phyloP scores from a whole-genome alignment of 2,329 filamentous ascomycete species.

The Trichoderma hamatum region DNA sequence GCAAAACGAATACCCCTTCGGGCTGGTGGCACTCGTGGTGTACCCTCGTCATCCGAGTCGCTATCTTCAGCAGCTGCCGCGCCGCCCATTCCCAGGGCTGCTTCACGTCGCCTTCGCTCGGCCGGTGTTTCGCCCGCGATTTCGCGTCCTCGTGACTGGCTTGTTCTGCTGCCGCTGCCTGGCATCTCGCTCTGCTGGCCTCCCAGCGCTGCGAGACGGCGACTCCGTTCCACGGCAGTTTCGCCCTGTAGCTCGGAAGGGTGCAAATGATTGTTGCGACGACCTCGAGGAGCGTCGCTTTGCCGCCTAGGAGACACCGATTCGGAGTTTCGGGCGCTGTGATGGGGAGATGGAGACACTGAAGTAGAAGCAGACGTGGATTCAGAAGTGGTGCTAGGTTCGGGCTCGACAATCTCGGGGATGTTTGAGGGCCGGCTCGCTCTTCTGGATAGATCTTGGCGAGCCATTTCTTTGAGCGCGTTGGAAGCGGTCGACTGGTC shows the following conservation, averaged over 20 bases:
- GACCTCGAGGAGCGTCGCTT: constrained; percentile 25
- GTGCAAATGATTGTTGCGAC: not conserved
- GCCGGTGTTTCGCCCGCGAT: constrained; percentile 69
- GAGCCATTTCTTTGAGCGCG: constrained; percentile 54
- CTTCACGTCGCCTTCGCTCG: constrained; percentile 72
- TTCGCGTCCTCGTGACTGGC: not conserved
- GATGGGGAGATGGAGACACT: constrained; percentile 13
- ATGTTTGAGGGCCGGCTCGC: constrained; percentile 19
- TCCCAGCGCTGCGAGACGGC: constrained; percentile 60
- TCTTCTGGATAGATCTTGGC: constrained; percentile 40
- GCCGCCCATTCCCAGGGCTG: constrained; percentile 66
- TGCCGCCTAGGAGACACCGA: constrained; percentile 31
- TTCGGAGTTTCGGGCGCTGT: constrained; percentile 25
- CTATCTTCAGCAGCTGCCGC: constrained; percentile 52
- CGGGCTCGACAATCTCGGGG: constrained; percentile 33
- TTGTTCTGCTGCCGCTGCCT: constrained; percentile 22
- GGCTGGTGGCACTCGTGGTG: constrained; percentile 53
- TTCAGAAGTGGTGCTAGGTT: constrained; percentile 30
- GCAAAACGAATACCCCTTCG: constrained; percentile 65
- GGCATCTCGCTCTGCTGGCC: constrained; percentile 47
- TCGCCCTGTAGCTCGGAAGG: constrained; percentile 50
- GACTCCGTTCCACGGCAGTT: constrained; percentile 69
- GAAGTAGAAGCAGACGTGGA: constrained; percentile 25
- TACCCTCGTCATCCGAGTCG: constrained; percentile 59
- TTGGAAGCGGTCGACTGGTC: constrained; percentile 54